A percentile compares a stretch with the other conserved stretches of the same genome.
Evolutionary conservation across 2,329 filamentous ascomycete species (phyloP).

Genomic region (Cladophialophora chaetospira): DNA sequence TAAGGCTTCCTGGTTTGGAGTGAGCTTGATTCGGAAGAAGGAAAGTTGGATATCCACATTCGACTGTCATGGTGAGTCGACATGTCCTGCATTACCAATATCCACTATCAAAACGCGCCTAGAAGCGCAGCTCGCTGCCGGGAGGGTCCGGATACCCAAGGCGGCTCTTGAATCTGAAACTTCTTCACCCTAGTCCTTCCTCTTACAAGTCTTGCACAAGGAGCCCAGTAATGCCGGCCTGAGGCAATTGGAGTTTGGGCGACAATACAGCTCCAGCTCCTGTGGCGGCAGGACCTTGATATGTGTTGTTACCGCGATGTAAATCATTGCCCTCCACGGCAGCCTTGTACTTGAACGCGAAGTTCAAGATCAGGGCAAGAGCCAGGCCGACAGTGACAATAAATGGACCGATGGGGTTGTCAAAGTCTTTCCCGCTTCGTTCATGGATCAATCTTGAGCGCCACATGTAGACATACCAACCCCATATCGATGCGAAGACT

Average conservation of each 20-base stretch:
- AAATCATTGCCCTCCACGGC: conserved; percentile 5
- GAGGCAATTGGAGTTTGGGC: conserved; percentile 1
- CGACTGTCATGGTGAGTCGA: too few species aligned
- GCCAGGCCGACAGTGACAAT: conserved; percentile 79
- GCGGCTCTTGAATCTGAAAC: too few species aligned
- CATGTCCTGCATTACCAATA: too few species aligned
- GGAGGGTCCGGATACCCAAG: too few species aligned
- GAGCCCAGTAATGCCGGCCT: not conserved
- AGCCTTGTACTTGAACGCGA: conserved; percentile 67
- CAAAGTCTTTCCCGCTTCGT: conserved; percentile 88
- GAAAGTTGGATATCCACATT: too few species aligned
- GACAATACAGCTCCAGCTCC: too few species aligned
- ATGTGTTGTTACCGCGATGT: not conserved
- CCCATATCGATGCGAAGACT: conserved; percentile 82
- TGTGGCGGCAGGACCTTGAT: not conserved
- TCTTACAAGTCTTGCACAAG: conserved; percentile 12
- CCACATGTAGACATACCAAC: conserved; percentile 77
- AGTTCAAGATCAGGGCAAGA: conserved; percentile 79
- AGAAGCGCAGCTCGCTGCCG: too few species aligned
- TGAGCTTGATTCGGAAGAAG: too few species aligned
- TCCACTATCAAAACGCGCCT: too few species aligned
- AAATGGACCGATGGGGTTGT: conserved; percentile 81
- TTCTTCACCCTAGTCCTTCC: too few species aligned
- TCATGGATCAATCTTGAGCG: conserved; percentile 77
- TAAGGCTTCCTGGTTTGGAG: too few species aligned